A percentile compares a stretch with the other conserved stretches of the same genome.
These are phyloP conservation scores for Wickerhamomyces alni DNA, from an alignment of 805 yeast genomes.

Conservation along the genomic window DNA sequence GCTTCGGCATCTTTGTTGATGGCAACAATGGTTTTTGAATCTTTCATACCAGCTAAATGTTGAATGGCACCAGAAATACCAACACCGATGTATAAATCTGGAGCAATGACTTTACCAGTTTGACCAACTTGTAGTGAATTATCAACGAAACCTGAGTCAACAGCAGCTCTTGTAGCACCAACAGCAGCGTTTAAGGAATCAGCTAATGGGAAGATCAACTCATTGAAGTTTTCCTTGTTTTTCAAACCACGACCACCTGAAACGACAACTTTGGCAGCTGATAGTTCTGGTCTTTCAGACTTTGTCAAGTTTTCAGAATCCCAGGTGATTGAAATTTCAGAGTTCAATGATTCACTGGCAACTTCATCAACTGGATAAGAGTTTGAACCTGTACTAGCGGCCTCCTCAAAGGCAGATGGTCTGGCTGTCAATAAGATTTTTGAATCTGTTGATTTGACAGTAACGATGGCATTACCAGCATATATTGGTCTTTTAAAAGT, in stretches of 20 bases:
- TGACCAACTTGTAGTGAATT: slow-evolving; percentile 97
- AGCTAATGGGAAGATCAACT: slow-evolving; percentile 76
- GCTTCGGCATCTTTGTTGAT: slow-evolving; percentile 93
- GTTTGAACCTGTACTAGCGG: slow-evolving; percentile 30
- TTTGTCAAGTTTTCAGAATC: slow-evolving; percentile 69
- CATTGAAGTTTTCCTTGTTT: slow-evolving; percentile 80
- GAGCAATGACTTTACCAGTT: slow-evolving; percentile 97
- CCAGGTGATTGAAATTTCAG: slow-evolving; percentile 46
- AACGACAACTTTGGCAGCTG: slow-evolving; percentile 74
- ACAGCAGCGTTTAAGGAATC: slow-evolving; percentile 89
- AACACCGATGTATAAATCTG: slow-evolving; percentile 86
- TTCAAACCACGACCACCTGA: slow-evolving; percentile 95
- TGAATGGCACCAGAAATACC: slow-evolving; percentile 98
- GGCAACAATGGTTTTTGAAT: slow-evolving; percentile 88
- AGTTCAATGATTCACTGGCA: slow-evolving; percentile 24
- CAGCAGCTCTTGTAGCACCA: slow-evolving; percentile 98
- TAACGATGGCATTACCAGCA: slow-evolving; percentile 90
- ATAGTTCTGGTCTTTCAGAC: slow-evolving; percentile 87
- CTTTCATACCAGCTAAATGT: slow-evolving; percentile 98
- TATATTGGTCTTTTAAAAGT: slow-evolving; percentile 91
- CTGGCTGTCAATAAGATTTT: slow-evolving; percentile 72
- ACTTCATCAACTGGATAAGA: slow-evolving; percentile 44
- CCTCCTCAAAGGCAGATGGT: slow-evolving; percentile 69
- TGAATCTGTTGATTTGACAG: slow-evolving; percentile 66
- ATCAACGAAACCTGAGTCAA: slow-evolving; percentile 92